Evolutionary conservation across 495 filamentous ascomycete species (phyloP).

Genomic region (Rhypophila decipiens): DNA sequence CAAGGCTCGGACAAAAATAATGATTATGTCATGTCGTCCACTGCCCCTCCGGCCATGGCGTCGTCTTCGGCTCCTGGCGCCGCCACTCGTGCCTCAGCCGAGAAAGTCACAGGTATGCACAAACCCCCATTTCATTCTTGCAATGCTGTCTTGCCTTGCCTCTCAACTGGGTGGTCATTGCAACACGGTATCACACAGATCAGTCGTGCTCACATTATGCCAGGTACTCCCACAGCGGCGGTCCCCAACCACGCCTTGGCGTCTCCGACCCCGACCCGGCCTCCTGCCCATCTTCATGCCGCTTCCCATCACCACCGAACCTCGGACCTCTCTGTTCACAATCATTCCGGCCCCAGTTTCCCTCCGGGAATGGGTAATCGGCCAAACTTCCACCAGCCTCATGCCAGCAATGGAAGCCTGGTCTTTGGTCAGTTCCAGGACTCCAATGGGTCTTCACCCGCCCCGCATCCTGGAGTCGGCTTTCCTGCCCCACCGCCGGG

Average conservation of each 20-base stretch:
- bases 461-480: constrained; percentile 28
- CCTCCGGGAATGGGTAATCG: constrained; percentile 11
- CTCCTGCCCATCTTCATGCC: constrained; percentile 3
- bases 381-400: constrained; percentile 24
- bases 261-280: constrained; percentile 9
- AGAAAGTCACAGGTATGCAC: constrained; percentile 11
- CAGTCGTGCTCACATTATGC: constrained; percentile 6
- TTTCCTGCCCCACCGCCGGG: constrained; percentile 32
- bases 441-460: constrained; percentile 46
- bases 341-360: constrained; percentile 1
- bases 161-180: background rate
- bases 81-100: background rate
- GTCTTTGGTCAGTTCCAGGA: constrained; percentile 36
- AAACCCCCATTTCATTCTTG: background rate
- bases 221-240: constrained; percentile 12
- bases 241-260: background rate
- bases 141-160: background rate
- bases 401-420: constrained; percentile 39
- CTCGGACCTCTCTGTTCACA: constrained; percentile 1
- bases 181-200: background rate
- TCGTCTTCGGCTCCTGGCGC: background rate
- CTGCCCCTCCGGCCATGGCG: constrained; percentile 1
- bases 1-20: background rate
- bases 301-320: constrained; percentile 3
- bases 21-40: constrained; percentile 3